Evolutionary conservation across 1,139 yeast genomes (phyloP).

Genomic region (Hemisphaericaspora xylofermentans): DNA sequence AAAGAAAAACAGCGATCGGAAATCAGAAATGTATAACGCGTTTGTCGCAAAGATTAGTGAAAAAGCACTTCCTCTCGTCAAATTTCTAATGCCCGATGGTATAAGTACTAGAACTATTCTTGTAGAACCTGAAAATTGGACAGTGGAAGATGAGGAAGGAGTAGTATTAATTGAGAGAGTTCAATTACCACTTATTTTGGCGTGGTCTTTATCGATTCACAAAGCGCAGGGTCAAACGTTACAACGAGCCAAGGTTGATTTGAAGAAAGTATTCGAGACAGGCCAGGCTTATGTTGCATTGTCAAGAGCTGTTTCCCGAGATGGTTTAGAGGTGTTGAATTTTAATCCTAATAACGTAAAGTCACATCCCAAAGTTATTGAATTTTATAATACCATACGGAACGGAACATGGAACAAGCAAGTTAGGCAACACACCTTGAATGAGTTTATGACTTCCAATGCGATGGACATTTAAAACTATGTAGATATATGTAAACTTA

Average conservation of each 20-base stretch:
- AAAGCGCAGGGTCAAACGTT: slow-evolving; percentile 96
- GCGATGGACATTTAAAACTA: not conserved
- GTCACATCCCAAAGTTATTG: slow-evolving; percentile 61
- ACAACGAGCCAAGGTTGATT: slow-evolving; percentile 77
- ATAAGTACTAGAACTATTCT: slow-evolving; percentile 61
- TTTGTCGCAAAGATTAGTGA: slow-evolving; percentile 21
- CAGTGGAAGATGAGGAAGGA: slow-evolving; percentile 39
- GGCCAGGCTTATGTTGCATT: slow-evolving; percentile 97
- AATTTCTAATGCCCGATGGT: slow-evolving; percentile 70
- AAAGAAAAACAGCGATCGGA: slow-evolving; percentile 19
- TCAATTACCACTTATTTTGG: slow-evolving; percentile 82
- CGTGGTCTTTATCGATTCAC: slow-evolving; percentile 96
- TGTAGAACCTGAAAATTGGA: slow-evolving; percentile 47
- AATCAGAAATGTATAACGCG: slow-evolving; percentile 16
- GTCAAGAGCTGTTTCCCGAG: slow-evolving; percentile 78
- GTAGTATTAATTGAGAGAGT: slow-evolving; percentile 30
- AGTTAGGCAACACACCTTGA: not conserved
- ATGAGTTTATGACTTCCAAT: not conserved
- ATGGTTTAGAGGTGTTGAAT: slow-evolving; percentile 75
- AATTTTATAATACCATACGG: slow-evolving; percentile 49
- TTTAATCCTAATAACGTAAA: slow-evolving; percentile 58
- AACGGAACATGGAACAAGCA: not conserved
- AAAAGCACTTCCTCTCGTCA: slow-evolving; percentile 66
- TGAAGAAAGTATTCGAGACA: slow-evolving; percentile 74
- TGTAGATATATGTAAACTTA: slow-evolving; percentile 1